Evolutionary conservation across 257 asterid genomes (phyloP).

Genomic region (Primulina tabacum): DNA sequence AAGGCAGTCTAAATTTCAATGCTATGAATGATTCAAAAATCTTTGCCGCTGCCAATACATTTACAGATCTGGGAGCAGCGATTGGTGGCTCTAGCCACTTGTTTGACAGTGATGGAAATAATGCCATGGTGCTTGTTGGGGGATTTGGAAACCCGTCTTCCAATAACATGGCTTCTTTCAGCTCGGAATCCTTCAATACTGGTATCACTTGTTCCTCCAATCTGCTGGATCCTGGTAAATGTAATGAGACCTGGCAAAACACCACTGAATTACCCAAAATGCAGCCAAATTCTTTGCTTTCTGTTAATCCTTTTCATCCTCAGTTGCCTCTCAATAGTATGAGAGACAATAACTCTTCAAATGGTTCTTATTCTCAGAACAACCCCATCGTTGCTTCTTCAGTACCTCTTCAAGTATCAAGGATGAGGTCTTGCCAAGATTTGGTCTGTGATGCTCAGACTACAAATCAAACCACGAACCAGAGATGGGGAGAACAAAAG

Average conservation of each 20-base stretch:
- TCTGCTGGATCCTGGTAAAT: conserved; percentile 51
- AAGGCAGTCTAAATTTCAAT: conserved; percentile 30
- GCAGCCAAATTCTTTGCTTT: conserved; percentile 40
- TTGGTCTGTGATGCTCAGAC: conserved; percentile 37
- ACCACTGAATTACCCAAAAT: conserved; percentile 41
- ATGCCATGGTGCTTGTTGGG: conserved; percentile 36
- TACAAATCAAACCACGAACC: conserved; percentile 37
- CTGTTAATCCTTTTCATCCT: conserved; percentile 43
- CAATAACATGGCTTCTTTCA: conserved; percentile 41
- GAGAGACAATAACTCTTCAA: conserved; percentile 39
- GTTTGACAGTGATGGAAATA: conserved; percentile 33
- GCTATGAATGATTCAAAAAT: conserved; percentile 42
- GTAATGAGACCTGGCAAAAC: conserved; percentile 43
- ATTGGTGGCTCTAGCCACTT: conserved; percentile 39
- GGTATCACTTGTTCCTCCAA: conserved; percentile 41
- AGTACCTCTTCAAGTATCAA: conserved; percentile 45
- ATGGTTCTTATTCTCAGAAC: conserved; percentile 37
- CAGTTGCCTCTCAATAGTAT: conserved; percentile 38
- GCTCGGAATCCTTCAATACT: conserved; percentile 39
- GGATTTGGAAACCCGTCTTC: conserved; percentile 50
- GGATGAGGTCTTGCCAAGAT: conserved; percentile 44
- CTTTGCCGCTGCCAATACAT: conserved; percentile 38
- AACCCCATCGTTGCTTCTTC: conserved; percentile 45
- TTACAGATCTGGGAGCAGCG: conserved; percentile 35
- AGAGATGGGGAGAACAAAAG: conserved; percentile 44